Conservation (phyloP, 2,329 filamentous ascomycete genomes). For the Aspergillus tanneri region DNA sequence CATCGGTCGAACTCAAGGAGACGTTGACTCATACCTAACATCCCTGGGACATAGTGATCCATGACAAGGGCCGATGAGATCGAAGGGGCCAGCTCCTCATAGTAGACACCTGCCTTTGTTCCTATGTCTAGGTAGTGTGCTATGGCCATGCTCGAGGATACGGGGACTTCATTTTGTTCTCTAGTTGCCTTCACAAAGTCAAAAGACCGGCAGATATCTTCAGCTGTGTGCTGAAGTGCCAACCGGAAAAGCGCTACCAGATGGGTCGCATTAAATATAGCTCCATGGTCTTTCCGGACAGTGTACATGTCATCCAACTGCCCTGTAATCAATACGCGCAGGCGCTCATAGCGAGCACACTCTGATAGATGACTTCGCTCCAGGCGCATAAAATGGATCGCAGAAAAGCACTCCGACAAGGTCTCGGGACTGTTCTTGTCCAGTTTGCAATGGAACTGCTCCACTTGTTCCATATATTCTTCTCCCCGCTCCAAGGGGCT, state of each 20-base stretch:
- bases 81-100: not conserved
- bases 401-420: constrained; percentile 1
- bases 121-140: constrained; percentile 3
- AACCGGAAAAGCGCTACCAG: not conserved
- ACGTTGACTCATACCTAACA: constrained; percentile 9
- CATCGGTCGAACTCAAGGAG: not conserved
- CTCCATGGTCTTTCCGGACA: not conserved
- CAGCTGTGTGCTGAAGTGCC: not conserved
- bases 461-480: not conserved
- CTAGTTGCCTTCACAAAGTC: constrained; percentile 6
- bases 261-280: not conserved
- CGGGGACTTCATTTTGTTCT: not conserved
- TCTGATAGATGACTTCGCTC: not conserved
- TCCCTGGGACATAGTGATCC: constrained; percentile 16
- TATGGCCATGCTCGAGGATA: not conserved
- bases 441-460: not conserved
- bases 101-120: not conserved
- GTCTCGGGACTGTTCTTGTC: not conserved
- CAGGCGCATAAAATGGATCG: constrained; percentile 2
- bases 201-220: not conserved
- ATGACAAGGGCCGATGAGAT: constrained; percentile 2
- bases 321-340: constrained; percentile 1
- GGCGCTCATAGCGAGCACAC: not conserved
- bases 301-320: constrained; percentile 3
- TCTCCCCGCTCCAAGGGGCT: not conserved